phyloP scores from a whole-genome alignment of 1,284 basidiomycete species.

The Volvariella surrecta region DNA sequence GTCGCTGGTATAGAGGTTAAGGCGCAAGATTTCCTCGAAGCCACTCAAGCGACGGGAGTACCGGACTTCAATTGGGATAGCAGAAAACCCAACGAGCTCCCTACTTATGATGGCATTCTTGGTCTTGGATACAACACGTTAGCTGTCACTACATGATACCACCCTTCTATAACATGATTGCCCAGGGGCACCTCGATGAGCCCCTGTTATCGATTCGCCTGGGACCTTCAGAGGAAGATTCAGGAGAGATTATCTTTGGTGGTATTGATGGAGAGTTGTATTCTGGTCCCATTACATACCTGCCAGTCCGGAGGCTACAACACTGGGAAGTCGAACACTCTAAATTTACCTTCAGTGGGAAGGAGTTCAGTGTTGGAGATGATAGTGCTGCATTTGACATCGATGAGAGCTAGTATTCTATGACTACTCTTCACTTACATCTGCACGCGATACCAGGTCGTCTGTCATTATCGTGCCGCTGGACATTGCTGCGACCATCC shows the following conservation, averaged over 20 bases:
- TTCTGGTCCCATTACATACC: conserved; percentile 79
- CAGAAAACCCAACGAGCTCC: conserved; percentile 54
- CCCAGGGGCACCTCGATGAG: conserved; percentile 75
- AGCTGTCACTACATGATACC: conserved; percentile 87
- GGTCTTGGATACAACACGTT: conserved; percentile 96
- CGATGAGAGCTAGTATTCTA: conserved; percentile 50
- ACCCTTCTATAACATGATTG: conserved; percentile 93
- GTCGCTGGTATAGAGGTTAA: conserved; percentile 84
- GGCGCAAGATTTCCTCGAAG: conserved; percentile 90
- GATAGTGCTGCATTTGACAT: conserved; percentile 97
- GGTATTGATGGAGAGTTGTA: conserved; percentile 80
- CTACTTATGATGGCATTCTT: conserved; percentile 83
- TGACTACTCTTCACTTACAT: not conserved
- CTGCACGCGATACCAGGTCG: conserved; percentile 13
- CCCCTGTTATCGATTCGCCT: conserved; percentile 95
- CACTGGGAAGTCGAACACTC: conserved; percentile 98
- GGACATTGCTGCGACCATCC: conserved; percentile 92
- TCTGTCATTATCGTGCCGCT: conserved; percentile 87
- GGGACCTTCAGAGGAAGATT: conserved; percentile 80
- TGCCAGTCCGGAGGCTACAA: conserved; percentile 90
- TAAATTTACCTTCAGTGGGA: conserved; percentile 78
- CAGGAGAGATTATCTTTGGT: conserved; percentile 90
- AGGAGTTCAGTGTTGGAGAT: conserved; percentile 78
- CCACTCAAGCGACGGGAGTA: conserved; percentile 92
- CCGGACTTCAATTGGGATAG: conserved; percentile 79